Base-by-base conservation (phyloP, 768 basidiomycete species). In the Phlebiopsis gigantea region DNA sequence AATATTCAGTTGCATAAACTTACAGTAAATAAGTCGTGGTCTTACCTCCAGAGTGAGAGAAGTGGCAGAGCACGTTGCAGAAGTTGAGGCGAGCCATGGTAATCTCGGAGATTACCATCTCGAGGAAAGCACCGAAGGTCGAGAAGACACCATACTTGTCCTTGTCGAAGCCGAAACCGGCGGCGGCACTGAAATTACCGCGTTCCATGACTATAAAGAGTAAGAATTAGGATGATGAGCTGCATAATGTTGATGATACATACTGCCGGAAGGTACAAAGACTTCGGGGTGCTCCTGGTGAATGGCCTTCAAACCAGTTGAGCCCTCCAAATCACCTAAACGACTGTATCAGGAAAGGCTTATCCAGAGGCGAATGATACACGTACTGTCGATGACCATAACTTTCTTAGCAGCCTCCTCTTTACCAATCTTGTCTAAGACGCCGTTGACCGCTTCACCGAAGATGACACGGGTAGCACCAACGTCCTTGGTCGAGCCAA, bases 1-100 rank as follows among this genome's bases (percentile, higher is more conserved):
- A 19, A 21, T 19, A 28, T 44, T 39, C 31, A 34, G n/a, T n/a
- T n/a, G n/a, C n/a, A n/a, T 12, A 39, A 3, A 39, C 8, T 17
- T 9, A 17, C 34, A 39, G 17, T 2, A 19, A 45, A 19, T 12
- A 25, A 45, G 12, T 2, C 12, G 7, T 19, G 12, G 21, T 45
- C 2, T 88, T 86, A 57, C 88, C 86, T 60, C 91, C 92, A 22
- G 90, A 86, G 72, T 94, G 92, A 22, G 90, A 93, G 75, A 93
- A 94, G 73, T 94, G 92, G 65, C 79, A 86, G 22, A 94, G 79
- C 8, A 93, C 85, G 66, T 93, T 94, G 76, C 88, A 89, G 63
- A 88, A 79, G 71, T 94, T 94, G 68, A 94, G 71, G 53, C 92
- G 82, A n/a, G 92, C 92, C 92, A 93, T 94, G 10, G 92, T 93